Evolutionary conservation across 345 rosid species (phyloP).

Genomic region (Lumnitzera racemosa): DNA sequence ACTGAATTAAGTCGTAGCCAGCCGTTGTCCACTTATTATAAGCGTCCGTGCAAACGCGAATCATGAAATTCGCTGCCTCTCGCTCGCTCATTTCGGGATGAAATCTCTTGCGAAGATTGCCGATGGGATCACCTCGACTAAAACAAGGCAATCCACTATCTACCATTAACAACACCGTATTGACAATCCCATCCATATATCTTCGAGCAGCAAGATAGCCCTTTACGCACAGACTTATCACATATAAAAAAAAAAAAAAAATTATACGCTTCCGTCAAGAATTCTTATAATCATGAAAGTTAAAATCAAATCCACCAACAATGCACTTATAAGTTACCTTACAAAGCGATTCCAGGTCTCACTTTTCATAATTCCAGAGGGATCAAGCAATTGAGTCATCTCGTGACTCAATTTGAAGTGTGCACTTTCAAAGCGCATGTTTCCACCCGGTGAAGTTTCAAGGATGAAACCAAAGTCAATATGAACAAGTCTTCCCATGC

Average conservation of each 20-base stretch:
- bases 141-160: constrained; percentile 98
- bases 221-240: constrained; percentile 77
- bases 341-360: constrained; percentile 78
- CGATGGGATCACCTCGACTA: constrained; percentile 93
- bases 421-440: constrained; percentile 96
- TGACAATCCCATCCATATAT: constrained; percentile 85
- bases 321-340: constrained; percentile 31
- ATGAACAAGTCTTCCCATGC: constrained; percentile 90
- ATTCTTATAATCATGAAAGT: background rate
- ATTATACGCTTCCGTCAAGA: background rate
- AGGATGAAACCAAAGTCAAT: constrained; percentile 96
- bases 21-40: constrained; percentile 96
- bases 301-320: background rate
- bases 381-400: constrained; percentile 95
- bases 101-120: constrained; percentile 94
- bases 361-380: constrained; percentile 90
- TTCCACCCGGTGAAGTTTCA: constrained; percentile 94
- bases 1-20: constrained; percentile 91
- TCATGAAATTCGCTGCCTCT: constrained; percentile 96
- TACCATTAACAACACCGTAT: constrained; percentile 78
- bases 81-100: constrained; percentile 96
- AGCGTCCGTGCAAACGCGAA: constrained; percentile 74
- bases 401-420: constrained; percentile 99
- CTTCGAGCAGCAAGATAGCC: constrained; percentile 88
- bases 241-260: background rate